phyloP scores from a whole-genome alignment of 352 stramenopile genomes.

The Pythium folliculosum region DNA sequence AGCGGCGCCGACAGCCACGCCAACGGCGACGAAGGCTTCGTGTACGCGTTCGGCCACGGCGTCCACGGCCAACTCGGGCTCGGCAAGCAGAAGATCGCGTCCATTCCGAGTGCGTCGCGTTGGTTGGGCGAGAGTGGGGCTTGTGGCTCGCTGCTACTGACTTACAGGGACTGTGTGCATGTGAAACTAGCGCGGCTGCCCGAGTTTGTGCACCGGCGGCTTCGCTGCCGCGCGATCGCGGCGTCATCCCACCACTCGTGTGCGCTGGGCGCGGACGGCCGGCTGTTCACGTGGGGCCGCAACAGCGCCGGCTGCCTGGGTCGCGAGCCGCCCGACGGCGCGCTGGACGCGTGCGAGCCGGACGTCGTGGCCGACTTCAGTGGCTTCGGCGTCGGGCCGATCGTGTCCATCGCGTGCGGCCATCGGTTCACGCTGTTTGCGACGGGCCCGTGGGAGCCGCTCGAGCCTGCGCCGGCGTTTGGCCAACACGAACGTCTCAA shows the following conservation, averaged over 20 bases:
- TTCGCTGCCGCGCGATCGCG: constrained; percentile 49
- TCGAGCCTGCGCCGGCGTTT: constrained; percentile 44
- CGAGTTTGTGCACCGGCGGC: constrained; percentile 47
- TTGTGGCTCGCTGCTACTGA: too few species aligned
- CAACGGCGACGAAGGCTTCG: constrained; percentile 36
- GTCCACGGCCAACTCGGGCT: constrained; percentile 76
- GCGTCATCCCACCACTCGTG: constrained; percentile 63
- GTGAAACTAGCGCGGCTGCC: constrained; percentile 51
- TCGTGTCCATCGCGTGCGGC: constrained; percentile 57
- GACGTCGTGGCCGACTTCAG: constrained; percentile 42
- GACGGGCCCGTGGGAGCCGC: constrained; percentile 46
- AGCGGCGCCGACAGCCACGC: neutral
- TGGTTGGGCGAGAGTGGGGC: neutral
- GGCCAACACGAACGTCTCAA: constrained; percentile 54
- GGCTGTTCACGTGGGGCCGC: constrained; percentile 75
- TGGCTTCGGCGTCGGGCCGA: constrained; percentile 43
- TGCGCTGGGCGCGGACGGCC: constrained; percentile 52
- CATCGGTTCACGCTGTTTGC: constrained; percentile 63
- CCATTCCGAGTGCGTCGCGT: constrained; percentile 51
- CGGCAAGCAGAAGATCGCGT: constrained; percentile 65
- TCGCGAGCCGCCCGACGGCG: constrained; percentile 29
- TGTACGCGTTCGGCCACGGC: constrained; percentile 68
- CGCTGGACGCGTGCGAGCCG: constrained; percentile 43
- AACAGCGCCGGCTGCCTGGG: constrained; percentile 62
- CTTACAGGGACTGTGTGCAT: too few species aligned